Evolutionary conservation across 306 rosid species (phyloP), one percentile per base, ranked within the genome.

Genomic region (Castanea mollissima): DNA sequence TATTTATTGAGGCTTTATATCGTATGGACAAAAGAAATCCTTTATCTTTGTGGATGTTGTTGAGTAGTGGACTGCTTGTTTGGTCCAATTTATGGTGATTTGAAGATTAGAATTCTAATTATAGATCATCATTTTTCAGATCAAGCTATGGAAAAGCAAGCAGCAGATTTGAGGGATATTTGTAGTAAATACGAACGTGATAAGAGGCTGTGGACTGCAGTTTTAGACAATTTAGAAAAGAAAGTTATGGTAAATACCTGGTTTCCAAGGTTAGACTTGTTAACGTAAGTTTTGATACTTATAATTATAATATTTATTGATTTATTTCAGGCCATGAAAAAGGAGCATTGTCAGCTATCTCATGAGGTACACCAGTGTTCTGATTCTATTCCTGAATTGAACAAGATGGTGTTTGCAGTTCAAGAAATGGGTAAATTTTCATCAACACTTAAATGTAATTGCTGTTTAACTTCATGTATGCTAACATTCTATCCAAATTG

Each of bases 371-470:
- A 75, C 31, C 9, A 75, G 63, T 81, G 38, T 58, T 56, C 72
- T 44, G 55, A 69, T 75, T 64, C 76, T 8, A 74, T 80, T 75
- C 80, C 84, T 41, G 76, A 75, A 29, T 69, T 81, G 72, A 75
- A 54, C 59, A 81, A 69, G 52, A 81, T 81, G 84, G 76, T 75
- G 18, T 27, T 32, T 75, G 73, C 84, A 75, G 76, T 81, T 81
- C 84, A 81, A 58, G 76, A 73, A 59, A 8, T 81, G 76, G 80
- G 84, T 81, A 69, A 57, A 80, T 49, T 75, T 56, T 25, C 54
- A 58, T 29, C 21, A 35, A 49, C 8, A 16, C 34, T 74, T 34
- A 49, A 18, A 52, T 54, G 32, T 12, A 5, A 38, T n/a, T 38
- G 32, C 27, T 44, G n/a, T n/a, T 29, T 15, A 67, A 57, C 35